These are phyloP conservation scores for Rhamnella rubrinervis DNA, from an alignment of 331 rosid species.

Conservation along the genomic window DNA sequence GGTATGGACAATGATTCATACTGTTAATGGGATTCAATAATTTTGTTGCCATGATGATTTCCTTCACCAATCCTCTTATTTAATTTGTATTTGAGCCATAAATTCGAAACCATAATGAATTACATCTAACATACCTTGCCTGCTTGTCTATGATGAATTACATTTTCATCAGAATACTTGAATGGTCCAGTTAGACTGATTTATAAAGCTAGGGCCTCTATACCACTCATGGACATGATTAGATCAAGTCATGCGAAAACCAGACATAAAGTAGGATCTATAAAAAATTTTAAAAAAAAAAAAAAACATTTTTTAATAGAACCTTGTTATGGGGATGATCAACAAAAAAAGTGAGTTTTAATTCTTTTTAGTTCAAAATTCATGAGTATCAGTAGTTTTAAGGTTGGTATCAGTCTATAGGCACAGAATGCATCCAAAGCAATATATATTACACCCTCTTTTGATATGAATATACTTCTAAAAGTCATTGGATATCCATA, in stretches of 20 bases:
- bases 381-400: not conserved
- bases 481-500: conserved; percentile 30
- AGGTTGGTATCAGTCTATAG: not conserved
- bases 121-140: not conserved
- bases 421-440: not conserved
- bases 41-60: conserved; percentile 31
- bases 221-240: conserved; percentile 3
- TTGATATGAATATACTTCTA: conserved; percentile 39
- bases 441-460: conserved; percentile 31
- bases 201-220: not conserved
- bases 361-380: not conserved
- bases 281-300: not conserved
- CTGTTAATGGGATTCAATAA: conserved; percentile 37
- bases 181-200: not conserved
- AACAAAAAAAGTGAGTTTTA: not conserved
- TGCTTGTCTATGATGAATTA: conserved; percentile 1
- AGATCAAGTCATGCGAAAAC: not conserved
- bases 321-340: not conserved
- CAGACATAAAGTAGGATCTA: not conserved
- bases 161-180: no score
- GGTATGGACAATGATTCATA: conserved; percentile 40
- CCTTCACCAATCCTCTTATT: no score
- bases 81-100: not conserved
- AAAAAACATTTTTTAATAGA: not conserved
- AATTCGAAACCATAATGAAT: not conserved